These are phyloP conservation scores for Jacaranda mimosifolia DNA, from an alignment of 257 asterid species.

Conservation along the genomic window DNA sequence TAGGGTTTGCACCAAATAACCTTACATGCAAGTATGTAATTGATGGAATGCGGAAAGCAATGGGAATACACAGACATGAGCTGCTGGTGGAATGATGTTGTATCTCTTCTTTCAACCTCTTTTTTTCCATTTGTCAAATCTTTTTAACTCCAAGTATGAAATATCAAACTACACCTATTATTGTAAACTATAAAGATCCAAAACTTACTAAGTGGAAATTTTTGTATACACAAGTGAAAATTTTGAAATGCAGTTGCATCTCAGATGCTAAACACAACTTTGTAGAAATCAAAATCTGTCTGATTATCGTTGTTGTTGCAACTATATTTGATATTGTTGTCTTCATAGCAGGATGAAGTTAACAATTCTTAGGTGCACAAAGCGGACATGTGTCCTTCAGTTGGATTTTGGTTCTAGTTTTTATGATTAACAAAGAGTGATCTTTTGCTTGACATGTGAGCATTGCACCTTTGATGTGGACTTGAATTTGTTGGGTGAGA, in stretches of 20 bases:
- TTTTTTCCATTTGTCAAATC: conserved; percentile 3
- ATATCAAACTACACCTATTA: neutral
- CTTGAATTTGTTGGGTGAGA: conserved; percentile 28
- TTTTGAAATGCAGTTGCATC: neutral
- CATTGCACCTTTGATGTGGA: conserved; percentile 6
- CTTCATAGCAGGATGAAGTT: too few species aligned
- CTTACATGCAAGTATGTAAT: conserved; percentile 72
- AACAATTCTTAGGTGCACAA: too few species aligned
- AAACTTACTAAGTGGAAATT: conserved; percentile 17
- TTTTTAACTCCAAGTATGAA: conserved; percentile 21
- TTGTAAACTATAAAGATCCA: neutral
- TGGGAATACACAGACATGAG: conserved; percentile 38
- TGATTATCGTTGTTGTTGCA: conserved; percentile 8
- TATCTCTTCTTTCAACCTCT: conserved; percentile 18
- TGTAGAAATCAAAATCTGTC: conserved; percentile 4
- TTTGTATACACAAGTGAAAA: conserved; percentile 20
- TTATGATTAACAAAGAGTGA: conserved; percentile 17
- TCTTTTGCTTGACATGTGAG: neutral
- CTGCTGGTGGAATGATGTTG: conserved; percentile 40
- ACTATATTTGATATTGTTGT: neutral
- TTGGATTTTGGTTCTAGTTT: neutral
- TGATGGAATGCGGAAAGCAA: conserved; percentile 67
- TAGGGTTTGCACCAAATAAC: conserved; percentile 71
- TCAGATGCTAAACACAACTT: conserved; percentile 4
- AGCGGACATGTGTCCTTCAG: too few species aligned